A percentile compares a stretch with the other conserved stretches of the same genome.
phyloP scores from a whole-genome alignment of 106 monocot genomes.

The Posidonia australis region DNA sequence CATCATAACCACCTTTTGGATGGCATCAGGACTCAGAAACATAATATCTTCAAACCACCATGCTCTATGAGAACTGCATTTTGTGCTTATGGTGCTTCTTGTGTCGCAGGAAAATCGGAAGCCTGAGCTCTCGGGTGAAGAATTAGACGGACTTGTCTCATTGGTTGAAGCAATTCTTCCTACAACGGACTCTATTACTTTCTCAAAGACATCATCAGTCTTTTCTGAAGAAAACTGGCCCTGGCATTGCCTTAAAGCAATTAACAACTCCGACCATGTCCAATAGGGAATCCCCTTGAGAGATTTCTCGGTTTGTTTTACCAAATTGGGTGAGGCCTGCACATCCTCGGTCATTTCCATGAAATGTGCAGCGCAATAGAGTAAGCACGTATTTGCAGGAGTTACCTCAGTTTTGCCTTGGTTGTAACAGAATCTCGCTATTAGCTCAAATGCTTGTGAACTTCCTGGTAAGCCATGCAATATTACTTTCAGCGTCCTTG shows the following conservation, averaged over 20 bases:
- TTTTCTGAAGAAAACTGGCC: slow-evolving; percentile 12
- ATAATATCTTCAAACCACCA: slow-evolving; percentile 94
- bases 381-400: slow-evolving; percentile 36
- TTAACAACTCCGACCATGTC: slow-evolving; percentile 56
- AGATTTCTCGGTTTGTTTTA: slow-evolving; percentile 31
- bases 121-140: slow-evolving; percentile 67
- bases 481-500: slow-evolving; percentile 29
- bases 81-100: slow-evolving; percentile 35
- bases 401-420: slow-evolving; percentile 28
- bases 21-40: slow-evolving; percentile 13
- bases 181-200: slow-evolving; percentile 43
- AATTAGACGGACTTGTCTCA: slow-evolving; percentile 46
- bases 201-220: slow-evolving; percentile 30
- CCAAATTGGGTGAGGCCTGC: slow-evolving; percentile 23
- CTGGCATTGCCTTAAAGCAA: slow-evolving; percentile 59
- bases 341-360: slow-evolving; percentile 36
- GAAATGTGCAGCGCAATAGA: slow-evolving; percentile 36
- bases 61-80: slow-evolving; percentile 16
- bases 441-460: slow-evolving; percentile 50
- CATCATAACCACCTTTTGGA: slow-evolving; percentile 22
- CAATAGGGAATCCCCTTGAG: slow-evolving; percentile 38
- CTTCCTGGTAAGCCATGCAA: slow-evolving; percentile 68
- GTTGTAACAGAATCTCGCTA: slow-evolving; percentile 53
- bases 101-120: slow-evolving; percentile 71
- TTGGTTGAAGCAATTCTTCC: slow-evolving; percentile 29